Evolutionary conservation across 352 stramenopile species (phyloP).

Genomic region (Pelagophyceae sp.): DNA sequence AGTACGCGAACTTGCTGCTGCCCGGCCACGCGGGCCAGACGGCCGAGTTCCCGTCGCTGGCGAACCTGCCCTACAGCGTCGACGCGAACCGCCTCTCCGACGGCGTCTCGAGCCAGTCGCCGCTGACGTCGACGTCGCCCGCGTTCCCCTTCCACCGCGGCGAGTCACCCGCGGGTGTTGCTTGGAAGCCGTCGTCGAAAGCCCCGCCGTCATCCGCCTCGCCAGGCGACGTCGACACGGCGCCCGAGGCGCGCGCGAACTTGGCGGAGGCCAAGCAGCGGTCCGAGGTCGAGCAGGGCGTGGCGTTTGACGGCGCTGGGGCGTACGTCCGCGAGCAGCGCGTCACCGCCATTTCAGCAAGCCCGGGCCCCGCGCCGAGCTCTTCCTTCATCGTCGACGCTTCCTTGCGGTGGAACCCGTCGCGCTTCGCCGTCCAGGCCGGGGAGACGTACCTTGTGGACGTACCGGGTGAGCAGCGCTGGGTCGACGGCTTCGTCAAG

Average conservation of each 20-base stretch:
- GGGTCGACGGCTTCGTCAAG: conserved; percentile 30
- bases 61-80: conserved; percentile 38
- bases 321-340: conserved; percentile 28
- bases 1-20: conserved; percentile 2
- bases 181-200: too few species aligned
- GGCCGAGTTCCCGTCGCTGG: conserved; percentile 3
- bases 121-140: conserved; percentile 28
- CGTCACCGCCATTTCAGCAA: neutral
- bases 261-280: conserved; percentile 15
- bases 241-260: neutral
- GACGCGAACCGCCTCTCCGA: conserved; percentile 38
- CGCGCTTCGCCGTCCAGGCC: conserved; percentile 32
- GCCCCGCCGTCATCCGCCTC: too few species aligned
- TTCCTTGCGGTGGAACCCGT: conserved; percentile 31
- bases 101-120: conserved; percentile 38
- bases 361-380: conserved; percentile 6
- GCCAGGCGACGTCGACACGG: conserved; percentile 10
- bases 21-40: neutral
- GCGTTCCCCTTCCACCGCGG: conserved; percentile 39
- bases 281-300: conserved; percentile 31
- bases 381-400: conserved; percentile 28
- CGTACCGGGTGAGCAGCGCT: conserved; percentile 33
- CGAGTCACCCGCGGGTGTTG: too few species aligned
- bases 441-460: conserved; percentile 37
- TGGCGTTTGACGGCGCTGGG: conserved; percentile 25